Evolutionary conservation across 257 asterid genomes (phyloP).

Genomic region (Orobanche coerulescens): DNA sequence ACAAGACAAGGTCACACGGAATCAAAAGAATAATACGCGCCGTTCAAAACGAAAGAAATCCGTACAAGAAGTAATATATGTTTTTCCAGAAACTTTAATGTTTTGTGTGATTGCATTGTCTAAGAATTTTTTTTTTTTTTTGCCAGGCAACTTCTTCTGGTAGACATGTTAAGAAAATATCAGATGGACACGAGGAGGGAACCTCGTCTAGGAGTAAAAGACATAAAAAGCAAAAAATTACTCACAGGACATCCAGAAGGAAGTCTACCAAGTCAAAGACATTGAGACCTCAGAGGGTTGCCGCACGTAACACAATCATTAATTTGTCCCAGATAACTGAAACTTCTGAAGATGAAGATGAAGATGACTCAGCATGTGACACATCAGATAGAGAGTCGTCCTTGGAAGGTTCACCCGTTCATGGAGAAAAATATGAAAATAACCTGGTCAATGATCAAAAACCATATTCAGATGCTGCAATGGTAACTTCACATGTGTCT

Average conservation of each 20-base stretch:
- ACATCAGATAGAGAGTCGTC: constrained; percentile 60
- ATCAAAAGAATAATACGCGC: constrained; percentile 46
- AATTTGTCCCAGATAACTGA: constrained; percentile 44
- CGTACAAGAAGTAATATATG: constrained; percentile 52
- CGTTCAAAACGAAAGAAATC: constrained; percentile 73
- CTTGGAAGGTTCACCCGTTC: constrained; percentile 34
- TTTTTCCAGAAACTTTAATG: constrained; percentile 17
- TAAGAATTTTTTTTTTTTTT: constrained; percentile 27
- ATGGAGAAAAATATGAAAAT: constrained; percentile 29
- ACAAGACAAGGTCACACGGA: constrained; percentile 38
- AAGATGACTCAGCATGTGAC: constrained; percentile 40
- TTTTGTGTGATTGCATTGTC: constrained; percentile 22
- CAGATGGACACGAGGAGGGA: constrained; percentile 43
- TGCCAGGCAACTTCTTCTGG: constrained; percentile 42
- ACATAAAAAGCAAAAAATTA: constrained; percentile 39
- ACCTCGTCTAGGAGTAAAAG: constrained; percentile 55
- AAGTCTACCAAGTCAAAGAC: constrained; percentile 47
- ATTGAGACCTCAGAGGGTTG: constrained; percentile 67
- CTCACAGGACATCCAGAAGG: constrained; percentile 39
- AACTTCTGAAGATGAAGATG: constrained; percentile 56
- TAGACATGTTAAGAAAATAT: constrained; percentile 56
- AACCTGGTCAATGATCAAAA: constrained; percentile 27
- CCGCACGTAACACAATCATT: constrained; percentile 59
- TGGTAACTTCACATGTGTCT: constrained; percentile 32
- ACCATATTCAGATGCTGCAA: constrained; percentile 27